Conservation (phyloP, 192 early-diverging fungal species). For the Coemansia furcata region DNA sequence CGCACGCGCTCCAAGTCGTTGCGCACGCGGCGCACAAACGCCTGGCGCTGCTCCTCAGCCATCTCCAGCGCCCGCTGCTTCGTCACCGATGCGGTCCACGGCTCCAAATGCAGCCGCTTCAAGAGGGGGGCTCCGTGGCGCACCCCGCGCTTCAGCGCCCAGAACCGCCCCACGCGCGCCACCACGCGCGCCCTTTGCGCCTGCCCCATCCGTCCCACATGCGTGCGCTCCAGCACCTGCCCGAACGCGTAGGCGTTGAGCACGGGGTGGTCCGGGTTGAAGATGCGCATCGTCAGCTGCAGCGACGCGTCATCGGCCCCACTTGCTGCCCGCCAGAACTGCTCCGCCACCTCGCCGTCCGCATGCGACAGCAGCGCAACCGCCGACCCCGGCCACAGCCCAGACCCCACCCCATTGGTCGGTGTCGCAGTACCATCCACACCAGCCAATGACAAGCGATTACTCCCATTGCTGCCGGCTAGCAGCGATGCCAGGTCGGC, state of each 20-base stretch:
- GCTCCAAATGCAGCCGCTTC: slow-evolving; percentile 95
- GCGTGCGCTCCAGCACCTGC: slow-evolving; percentile 1
- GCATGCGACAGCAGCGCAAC: slow-evolving; percentile 6
- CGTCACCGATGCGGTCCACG: slow-evolving; percentile 86
- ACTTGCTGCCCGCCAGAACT: slow-evolving; percentile 6
- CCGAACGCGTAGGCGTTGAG: slow-evolving; percentile 39
- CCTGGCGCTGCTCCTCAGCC: slow-evolving; percentile 66
- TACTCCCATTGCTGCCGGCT: neutral
- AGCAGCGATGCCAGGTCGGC: slow-evolving; percentile 20
- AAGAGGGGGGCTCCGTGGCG: slow-evolving; percentile 90
- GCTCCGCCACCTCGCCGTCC: slow-evolving; percentile 1
- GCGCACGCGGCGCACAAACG: slow-evolving; percentile 61
- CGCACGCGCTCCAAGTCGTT: slow-evolving; percentile 88
- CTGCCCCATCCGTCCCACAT: slow-evolving; percentile 2
- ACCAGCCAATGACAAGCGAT: neutral
- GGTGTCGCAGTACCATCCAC: neutral
- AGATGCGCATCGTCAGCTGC: slow-evolving; percentile 42
- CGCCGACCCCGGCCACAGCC: slow-evolving; percentile 7
- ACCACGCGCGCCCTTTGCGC: slow-evolving; percentile 15
- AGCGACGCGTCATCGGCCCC: slow-evolving; percentile 30
- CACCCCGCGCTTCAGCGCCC: slow-evolving; percentile 91
- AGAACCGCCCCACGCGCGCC: slow-evolving; percentile 77
- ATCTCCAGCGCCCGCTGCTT: slow-evolving; percentile 77
- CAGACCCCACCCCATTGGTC: neutral
- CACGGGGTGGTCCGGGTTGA: slow-evolving; percentile 40